Conservation (phyloP, 2,329 filamentous ascomycete genomes). For the Pseudocercospora eumusae region DNA sequence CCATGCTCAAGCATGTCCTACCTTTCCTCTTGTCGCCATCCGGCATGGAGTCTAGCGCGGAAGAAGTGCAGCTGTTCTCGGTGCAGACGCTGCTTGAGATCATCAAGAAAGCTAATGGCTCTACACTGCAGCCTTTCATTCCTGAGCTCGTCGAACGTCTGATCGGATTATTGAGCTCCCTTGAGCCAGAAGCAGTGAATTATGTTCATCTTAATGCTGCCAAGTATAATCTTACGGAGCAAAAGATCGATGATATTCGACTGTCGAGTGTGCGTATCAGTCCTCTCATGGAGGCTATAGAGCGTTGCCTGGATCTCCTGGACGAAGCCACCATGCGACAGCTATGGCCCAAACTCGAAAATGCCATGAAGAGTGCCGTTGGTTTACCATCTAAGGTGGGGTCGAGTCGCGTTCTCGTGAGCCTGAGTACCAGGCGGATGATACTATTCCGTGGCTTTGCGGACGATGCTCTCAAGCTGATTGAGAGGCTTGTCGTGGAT, state of each 20-base stretch:
- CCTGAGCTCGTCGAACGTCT: slow-evolving; percentile 79
- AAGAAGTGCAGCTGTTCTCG: slow-evolving; percentile 84
- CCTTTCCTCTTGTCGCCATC: slow-evolving; percentile 88
- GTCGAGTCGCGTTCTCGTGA: slow-evolving; percentile 80
- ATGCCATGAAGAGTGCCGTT: slow-evolving; percentile 79
- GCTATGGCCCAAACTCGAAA: slow-evolving; percentile 71
- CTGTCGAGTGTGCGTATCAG: slow-evolving; percentile 79
- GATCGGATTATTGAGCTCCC: slow-evolving; percentile 76
- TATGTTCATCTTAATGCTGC: slow-evolving; percentile 88
- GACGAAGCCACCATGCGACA: slow-evolving; percentile 76
- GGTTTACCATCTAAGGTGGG: slow-evolving; percentile 94
- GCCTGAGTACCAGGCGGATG: slow-evolving; percentile 77
- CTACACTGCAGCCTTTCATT: slow-evolving; percentile 75
- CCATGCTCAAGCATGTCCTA: slow-evolving; percentile 82
- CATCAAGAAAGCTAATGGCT: slow-evolving; percentile 80
- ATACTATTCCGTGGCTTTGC: slow-evolving; percentile 74
- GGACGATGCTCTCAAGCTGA: slow-evolving; percentile 71
- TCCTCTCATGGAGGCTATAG: slow-evolving; percentile 89
- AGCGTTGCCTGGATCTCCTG: slow-evolving; percentile 80
- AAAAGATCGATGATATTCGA: slow-evolving; percentile 85
- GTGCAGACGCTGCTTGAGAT: slow-evolving; percentile 80
- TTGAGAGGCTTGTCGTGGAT: slow-evolving; percentile 82
- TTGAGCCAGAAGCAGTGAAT: slow-evolving; percentile 87
- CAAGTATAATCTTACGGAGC: slow-evolving; percentile 79
- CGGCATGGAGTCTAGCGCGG: slow-evolving; percentile 82